Percentiles rank a stretch among this genome's conserved stretches.
Conservation (phyloP, 306 rosid species). For the Dalbergia cultrata region DNA sequence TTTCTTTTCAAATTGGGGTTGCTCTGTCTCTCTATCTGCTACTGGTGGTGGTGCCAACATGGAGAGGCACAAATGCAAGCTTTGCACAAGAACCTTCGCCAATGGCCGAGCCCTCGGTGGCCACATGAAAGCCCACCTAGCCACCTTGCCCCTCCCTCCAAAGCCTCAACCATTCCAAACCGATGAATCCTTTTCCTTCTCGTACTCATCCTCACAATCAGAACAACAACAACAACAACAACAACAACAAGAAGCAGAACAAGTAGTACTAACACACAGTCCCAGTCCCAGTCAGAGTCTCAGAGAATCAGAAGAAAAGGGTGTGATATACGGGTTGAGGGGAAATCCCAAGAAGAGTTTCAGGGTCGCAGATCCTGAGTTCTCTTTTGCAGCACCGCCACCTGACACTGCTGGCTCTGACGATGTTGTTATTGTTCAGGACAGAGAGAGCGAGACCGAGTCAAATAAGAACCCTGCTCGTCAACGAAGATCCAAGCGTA, state of each 20-base stretch:
- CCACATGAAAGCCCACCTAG: conserved; percentile 92
- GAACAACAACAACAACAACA: no score
- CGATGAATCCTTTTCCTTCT: conserved; percentile 43
- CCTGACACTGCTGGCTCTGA: conserved; percentile 45
- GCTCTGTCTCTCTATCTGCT: not conserved
- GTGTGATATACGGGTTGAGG: conserved; percentile 58
- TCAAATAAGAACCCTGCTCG: conserved; percentile 73
- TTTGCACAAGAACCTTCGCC: conserved; percentile 68
- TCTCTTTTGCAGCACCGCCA: conserved; percentile 43
- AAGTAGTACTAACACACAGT: no score
- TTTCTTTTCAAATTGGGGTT: not conserved
- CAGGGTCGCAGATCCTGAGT: conserved; percentile 72
- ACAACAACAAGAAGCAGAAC: no score
- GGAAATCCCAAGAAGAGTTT: conserved; percentile 76
- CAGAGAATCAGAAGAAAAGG: conserved; percentile 53
- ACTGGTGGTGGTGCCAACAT: conserved; percentile 26
- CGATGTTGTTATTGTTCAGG: conserved; percentile 59
- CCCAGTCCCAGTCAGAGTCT: not conserved
- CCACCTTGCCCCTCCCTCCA: conserved; percentile 70
- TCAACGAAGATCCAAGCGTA: conserved; percentile 78
- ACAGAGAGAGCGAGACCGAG: conserved; percentile 90
- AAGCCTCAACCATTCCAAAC: conserved; percentile 47
- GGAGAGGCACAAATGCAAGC: conserved; percentile 95
- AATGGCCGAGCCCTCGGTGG: conserved; percentile 94
- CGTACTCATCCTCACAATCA: conserved; percentile 33